Evolutionary conservation across 1,139 yeast genomes (phyloP), one percentile per base, ranked within the genome.

Genomic region (Protomyces inouyei): DNA sequence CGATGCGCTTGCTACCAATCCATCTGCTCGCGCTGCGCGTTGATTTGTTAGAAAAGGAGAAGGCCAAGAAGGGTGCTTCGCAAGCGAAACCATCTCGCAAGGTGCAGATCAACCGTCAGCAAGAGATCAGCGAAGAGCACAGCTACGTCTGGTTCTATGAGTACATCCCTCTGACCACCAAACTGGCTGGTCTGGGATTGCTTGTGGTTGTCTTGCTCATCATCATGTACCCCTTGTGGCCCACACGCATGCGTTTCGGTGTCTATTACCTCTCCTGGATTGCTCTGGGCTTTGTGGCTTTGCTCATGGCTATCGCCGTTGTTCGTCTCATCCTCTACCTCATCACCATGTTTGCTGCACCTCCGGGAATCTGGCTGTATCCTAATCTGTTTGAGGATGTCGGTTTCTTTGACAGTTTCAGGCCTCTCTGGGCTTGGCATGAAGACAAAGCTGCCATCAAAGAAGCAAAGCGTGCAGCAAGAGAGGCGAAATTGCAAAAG

Each of bases 171-270:
- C 82, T 89, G 18, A 51, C 64, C 60, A 78, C 76, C 76, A 90
- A 80, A 70, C 84, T 74, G 71, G 68, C 83, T 70, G 83, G 88
- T 75, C 83, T 95, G 67, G 76, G 80, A 64, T 75, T 90, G 75
- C 82, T 88, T 46, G 77, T 92, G 52, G 80, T 79, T 12, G 91
- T 82, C 25, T 85, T 93, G 71, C 82, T 89, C 1, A 77, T 91
- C 54, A 89, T 93, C 45, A 81, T 93, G 72, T 95, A 90, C 85
- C 99, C 98, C 68, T 82, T 93, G 72, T 93, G 99, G 99, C 99
- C 99, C 25, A 74, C 80, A 59, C 83, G 85, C 75, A 85, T 93
- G 95, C 87, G 96, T 74, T 81, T 82, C 64, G 96, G 95, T 46
- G 97, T 90, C 46, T 93, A 96, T 88, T 93, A 90, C 75, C 74